A percentile compares a stretch with the other conserved stretches of the same genome.
phyloP scores from a whole-genome alignment of 108 stramenopile genomes.

The Cylindrotheca fusiformis region DNA sequence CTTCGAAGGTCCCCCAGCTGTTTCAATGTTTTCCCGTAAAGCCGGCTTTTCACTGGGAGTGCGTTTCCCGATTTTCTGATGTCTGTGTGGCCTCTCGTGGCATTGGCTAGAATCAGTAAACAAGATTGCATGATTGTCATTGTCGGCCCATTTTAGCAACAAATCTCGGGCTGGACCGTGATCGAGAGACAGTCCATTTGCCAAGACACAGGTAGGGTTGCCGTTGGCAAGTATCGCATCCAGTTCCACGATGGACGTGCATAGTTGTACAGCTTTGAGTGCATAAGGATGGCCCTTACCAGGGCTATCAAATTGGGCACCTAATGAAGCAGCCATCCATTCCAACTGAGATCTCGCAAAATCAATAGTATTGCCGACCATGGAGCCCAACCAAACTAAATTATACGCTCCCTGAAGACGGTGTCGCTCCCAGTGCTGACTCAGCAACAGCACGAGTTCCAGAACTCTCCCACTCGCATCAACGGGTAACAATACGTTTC shows the following conservation, averaged over 20 bases:
- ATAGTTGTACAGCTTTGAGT: slow-evolving; percentile 52
- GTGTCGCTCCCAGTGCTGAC: slow-evolving; percentile 83
- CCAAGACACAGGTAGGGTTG: slow-evolving; percentile 80
- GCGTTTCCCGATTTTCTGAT: slow-evolving; percentile 1
- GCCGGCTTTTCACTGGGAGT: no score
- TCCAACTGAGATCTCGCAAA: slow-evolving; percentile 86
- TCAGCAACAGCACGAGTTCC: slow-evolving; percentile 79
- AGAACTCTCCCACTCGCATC: slow-evolving; percentile 88
- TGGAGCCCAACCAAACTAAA: slow-evolving; percentile 86
- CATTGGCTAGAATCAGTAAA: slow-evolving; percentile 78
- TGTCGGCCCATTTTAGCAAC: slow-evolving; percentile 74
- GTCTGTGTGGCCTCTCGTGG: slow-evolving; percentile 10
- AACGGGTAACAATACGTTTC: slow-evolving; percentile 89
- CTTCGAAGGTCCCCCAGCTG: background rate
- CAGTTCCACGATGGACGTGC: slow-evolving; percentile 52
- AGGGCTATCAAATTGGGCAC: slow-evolving; percentile 15
- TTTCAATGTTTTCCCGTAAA: slow-evolving; percentile 1
- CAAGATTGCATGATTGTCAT: slow-evolving; percentile 74
- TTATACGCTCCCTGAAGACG: slow-evolving; percentile 68
- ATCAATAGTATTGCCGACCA: slow-evolving; percentile 84
- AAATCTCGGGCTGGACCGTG: slow-evolving; percentile 81
- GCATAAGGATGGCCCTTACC: slow-evolving; percentile 47
- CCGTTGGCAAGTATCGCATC: slow-evolving; percentile 36
- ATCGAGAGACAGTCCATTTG: slow-evolving; percentile 74
- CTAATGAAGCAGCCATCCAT: slow-evolving; percentile 77